Percentiles rank a stretch among this genome's conserved stretches.
Evolutionary conservation across 2,329 filamentous ascomycete species (phyloP).

Genomic region (Paramyrothecium roridum): DNA sequence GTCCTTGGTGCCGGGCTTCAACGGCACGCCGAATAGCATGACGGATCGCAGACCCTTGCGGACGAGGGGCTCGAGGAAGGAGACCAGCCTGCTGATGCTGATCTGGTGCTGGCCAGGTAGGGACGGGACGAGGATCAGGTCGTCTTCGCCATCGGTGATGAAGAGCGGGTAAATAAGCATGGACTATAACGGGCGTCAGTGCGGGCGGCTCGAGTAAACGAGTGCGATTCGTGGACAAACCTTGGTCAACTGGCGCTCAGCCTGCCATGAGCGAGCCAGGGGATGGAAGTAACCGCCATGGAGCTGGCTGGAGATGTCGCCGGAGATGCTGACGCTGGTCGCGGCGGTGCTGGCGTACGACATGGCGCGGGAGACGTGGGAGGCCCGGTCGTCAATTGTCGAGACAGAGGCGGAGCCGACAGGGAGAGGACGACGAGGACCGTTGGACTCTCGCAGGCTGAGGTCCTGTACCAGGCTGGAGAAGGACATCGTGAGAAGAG

Average conservation of each 20-base stretch:
- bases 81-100: conserved; percentile 79
- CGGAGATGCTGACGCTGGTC: conserved; percentile 66
- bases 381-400: conserved; percentile 57
- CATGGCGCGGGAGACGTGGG: conserved; percentile 61
- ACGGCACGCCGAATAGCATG: conserved; percentile 92
- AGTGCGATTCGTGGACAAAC: conserved; percentile 38
- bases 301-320: conserved; percentile 78
- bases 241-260: conserved; percentile 82
- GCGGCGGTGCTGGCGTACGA: conserved; percentile 65
- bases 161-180: conserved; percentile 99
- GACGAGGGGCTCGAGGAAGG: conserved; percentile 82
- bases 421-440: conserved; percentile 41
- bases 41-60: conserved; percentile 89
- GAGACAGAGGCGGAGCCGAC: conserved; percentile 45
- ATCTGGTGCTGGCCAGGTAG: conserved; percentile 87
- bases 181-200: conserved; percentile 51
- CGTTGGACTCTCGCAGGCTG: conserved; percentile 53
- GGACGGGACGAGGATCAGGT: conserved; percentile 86
- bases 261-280: conserved; percentile 76
- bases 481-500: conserved; percentile 53
- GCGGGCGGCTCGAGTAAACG: background rate
- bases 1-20: conserved; percentile 79
- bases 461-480: conserved; percentile 66
- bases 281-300: conserved; percentile 82
- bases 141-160: conserved; percentile 89